Conservation (phyloP, 768 basidiomycete species). For the Suillus sp. region DNA sequence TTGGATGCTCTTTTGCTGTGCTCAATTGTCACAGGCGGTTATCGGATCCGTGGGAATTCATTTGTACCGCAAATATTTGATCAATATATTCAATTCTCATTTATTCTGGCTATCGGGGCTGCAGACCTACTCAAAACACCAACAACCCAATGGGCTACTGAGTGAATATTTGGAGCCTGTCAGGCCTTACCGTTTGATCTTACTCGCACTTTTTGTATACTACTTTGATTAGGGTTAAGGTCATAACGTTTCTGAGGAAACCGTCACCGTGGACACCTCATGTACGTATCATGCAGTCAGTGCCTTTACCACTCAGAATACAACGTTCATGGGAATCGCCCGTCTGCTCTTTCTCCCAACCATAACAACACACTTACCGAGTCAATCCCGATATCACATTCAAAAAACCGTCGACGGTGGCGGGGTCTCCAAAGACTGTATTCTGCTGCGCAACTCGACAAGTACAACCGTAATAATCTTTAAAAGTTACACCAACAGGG, state of each 20-base stretch:
- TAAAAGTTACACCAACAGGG: slow-evolving; percentile 37
- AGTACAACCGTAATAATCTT: slow-evolving; percentile 28
- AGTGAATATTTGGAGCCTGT: neutral
- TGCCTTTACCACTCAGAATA: neutral
- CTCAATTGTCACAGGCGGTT: neutral
- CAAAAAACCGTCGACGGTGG: neutral
- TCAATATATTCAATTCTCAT: neutral
- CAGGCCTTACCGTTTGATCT: neutral
- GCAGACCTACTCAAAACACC: neutral
- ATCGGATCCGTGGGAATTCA: neutral
- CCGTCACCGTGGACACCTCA: slow-evolving; percentile 6
- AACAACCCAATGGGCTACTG: neutral
- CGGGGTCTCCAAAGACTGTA: slow-evolving; percentile 35
- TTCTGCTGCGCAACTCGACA: slow-evolving; percentile 40
- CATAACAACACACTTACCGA: neutral
- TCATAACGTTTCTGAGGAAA: neutral
- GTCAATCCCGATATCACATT: neutral
- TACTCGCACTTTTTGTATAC: neutral
- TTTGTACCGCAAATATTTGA: neutral
- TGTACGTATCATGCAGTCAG: neutral
- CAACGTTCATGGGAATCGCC: neutral
- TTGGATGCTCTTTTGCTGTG: neutral
- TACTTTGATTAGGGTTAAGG: neutral
- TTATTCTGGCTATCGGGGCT: neutral
- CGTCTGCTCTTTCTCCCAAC: neutral